phyloP scores from a whole-genome alignment of 116 monocot genomes.

The Papilionanthe hybrid region DNA sequence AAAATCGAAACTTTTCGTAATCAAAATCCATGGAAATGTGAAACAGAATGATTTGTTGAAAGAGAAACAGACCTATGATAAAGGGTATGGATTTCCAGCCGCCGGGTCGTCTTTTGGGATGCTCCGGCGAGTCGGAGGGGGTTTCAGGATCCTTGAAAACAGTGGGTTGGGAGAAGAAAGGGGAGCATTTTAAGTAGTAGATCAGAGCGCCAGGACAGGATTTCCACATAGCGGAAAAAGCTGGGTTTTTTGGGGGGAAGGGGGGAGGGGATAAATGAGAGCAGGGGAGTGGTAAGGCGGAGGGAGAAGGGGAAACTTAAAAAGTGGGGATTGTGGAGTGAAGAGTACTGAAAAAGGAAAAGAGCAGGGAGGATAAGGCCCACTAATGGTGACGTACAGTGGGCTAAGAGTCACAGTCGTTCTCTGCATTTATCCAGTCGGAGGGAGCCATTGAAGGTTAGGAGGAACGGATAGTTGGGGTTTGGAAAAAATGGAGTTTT shows the following conservation, averaged over 20 bases:
- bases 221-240: neutral
- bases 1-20: neutral
- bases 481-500: too few species aligned
- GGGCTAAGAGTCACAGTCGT: neutral
- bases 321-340: neutral
- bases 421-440: neutral
- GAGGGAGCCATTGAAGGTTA: neutral
- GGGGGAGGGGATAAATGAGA: neutral
- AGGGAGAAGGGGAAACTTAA: neutral
- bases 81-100: constrained; percentile 25
- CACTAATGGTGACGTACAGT: constrained; percentile 2
- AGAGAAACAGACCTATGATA: constrained; percentile 14
- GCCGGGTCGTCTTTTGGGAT: neutral
- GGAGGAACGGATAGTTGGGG: neutral
- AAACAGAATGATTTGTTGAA: neutral
- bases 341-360: neutral
- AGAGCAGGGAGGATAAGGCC: neutral
- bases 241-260: neutral
- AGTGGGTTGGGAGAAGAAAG: constrained; percentile 1
- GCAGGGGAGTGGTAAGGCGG: neutral
- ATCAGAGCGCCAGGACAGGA: neutral
- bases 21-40: neutral
- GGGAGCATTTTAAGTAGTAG: constrained; percentile 4
- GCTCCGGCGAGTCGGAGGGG: neutral
- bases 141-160: neutral